phyloP scores from a whole-genome alignment of 2,329 filamentous ascomycete species.

The Neofusicoccum cordaticola region DNA sequence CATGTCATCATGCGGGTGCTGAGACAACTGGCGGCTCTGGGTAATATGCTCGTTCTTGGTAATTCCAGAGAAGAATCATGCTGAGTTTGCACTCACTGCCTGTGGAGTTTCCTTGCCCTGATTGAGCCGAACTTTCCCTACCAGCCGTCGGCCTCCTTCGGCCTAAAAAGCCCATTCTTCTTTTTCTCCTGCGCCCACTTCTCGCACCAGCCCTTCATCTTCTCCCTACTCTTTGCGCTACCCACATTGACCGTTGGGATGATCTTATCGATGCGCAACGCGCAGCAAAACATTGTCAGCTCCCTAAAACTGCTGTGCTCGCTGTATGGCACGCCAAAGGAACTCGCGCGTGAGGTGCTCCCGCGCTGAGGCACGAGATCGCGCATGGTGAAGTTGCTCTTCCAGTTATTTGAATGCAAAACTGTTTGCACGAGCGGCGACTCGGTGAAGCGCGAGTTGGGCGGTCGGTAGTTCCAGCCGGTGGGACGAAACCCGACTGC shows the following conservation, averaged over 20 bases:
- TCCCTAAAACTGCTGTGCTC: slow-evolving; percentile 96
- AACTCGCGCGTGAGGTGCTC: slow-evolving; percentile 76
- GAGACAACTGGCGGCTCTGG: too few relatives aligned
- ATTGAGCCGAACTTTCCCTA: not conserved
- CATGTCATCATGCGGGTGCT: too few relatives aligned
- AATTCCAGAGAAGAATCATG: too few relatives aligned
- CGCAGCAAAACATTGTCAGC: slow-evolving; percentile 88
- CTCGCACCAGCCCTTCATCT: slow-evolving; percentile 66
- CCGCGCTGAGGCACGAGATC: slow-evolving; percentile 81
- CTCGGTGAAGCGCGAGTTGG: slow-evolving; percentile 60
- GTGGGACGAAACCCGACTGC: slow-evolving; percentile 89
- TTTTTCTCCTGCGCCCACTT: slow-evolving; percentile 61
- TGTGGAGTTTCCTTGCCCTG: too few relatives aligned
- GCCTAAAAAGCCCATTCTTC: slow-evolving; percentile 58
- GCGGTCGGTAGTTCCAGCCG: slow-evolving; percentile 88
- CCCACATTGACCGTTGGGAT: slow-evolving; percentile 93
- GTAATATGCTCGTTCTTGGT: too few relatives aligned
- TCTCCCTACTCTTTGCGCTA: slow-evolving; percentile 59
- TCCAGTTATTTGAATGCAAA: slow-evolving; percentile 69
- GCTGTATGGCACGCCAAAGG: slow-evolving; percentile 91
- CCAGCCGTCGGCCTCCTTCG: slow-evolving; percentile 20
- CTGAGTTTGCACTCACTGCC: too few relatives aligned
- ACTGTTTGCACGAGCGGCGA: slow-evolving; percentile 64
- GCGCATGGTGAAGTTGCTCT: slow-evolving; percentile 65
- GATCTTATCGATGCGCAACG: slow-evolving; percentile 79